Conservation (phyloP, 768 basidiomycete species). For the Suillus alpinus region DNA sequence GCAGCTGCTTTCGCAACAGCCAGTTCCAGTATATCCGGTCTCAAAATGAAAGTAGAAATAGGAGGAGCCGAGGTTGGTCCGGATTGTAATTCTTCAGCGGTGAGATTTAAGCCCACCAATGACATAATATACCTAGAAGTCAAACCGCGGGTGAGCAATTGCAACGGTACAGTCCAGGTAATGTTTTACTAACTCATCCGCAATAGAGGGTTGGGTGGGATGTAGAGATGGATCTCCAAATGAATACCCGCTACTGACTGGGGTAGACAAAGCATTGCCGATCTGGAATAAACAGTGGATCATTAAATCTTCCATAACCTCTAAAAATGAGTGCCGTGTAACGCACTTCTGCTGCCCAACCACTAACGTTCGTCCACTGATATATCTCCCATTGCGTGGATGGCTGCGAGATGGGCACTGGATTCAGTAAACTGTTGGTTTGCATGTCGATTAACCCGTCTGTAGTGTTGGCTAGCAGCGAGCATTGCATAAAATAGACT, state of each 20-base stretch:
- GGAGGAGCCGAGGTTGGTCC: too few relatives aligned
- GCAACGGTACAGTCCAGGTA: neutral
- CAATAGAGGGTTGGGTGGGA: neutral
- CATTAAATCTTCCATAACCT: too few relatives aligned
- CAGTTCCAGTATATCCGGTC: neutral
- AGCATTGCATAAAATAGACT: neutral
- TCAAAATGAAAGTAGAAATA: neutral
- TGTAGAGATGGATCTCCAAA: neutral
- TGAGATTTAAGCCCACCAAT: neutral
- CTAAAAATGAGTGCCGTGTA: too few relatives aligned
- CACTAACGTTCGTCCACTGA: neutral
- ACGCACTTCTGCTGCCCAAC: neutral
- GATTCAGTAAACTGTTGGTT: neutral
- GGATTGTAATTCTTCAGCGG: neutral
- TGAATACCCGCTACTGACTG: neutral
- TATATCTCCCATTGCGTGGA: neutral
- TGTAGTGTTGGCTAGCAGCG: neutral
- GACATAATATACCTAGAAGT: conserved; percentile 1
- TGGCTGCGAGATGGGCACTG: neutral
- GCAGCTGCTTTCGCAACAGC: neutral
- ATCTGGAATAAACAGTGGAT: neutral
- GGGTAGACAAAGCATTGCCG: too few relatives aligned
- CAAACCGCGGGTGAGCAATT: neutral
- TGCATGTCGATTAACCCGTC: neutral
- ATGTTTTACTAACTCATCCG: neutral